Conservation (phyloP, 2,329 filamentous ascomycete species). For the Sporothrix globosa region DNA sequence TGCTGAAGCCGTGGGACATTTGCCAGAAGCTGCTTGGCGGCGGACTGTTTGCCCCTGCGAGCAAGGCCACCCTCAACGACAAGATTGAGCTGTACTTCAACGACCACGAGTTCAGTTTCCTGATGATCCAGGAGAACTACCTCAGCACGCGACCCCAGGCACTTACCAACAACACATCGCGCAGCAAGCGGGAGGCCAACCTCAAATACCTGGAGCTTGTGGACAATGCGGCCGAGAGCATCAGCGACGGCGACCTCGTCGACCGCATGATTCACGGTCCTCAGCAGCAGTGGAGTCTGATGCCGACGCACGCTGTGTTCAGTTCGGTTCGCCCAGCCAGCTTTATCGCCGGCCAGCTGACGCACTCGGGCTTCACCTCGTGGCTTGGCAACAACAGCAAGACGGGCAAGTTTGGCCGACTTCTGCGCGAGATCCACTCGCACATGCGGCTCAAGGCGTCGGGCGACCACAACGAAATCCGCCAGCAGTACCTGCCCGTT, state of each 20-base stretch:
- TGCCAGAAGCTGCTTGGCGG: constrained; percentile 87
- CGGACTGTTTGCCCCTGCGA: constrained; percentile 80
- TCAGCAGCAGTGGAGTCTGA: constrained; percentile 97
- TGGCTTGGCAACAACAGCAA: constrained; percentile 98
- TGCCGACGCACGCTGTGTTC: constrained; percentile 95
- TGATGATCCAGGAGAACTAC: constrained; percentile 99
- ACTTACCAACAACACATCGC: constrained; percentile 60
- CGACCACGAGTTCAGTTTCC: constrained; percentile 93
- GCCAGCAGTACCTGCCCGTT: constrained; percentile 89
- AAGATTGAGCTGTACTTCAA: constrained; percentile 99
- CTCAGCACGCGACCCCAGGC: constrained; percentile 76
- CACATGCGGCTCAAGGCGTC: constrained; percentile 93
- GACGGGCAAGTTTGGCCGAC: constrained; percentile 73
- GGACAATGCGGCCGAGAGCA: constrained; percentile 89
- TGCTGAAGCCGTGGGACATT: constrained; percentile 98
- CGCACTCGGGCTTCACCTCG: constrained; percentile 75
- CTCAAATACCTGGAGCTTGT: constrained; percentile 84
- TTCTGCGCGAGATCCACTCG: constrained; percentile 90
- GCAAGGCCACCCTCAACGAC: constrained; percentile 88
- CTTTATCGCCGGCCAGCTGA: constrained; percentile 78
- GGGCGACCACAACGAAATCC: constrained; percentile 88
- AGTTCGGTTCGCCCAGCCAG: constrained; percentile 91
- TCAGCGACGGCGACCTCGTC: constrained; percentile 94
- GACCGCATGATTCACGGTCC: constrained; percentile 98
- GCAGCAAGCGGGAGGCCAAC: constrained; percentile 68